These are phyloP conservation scores for Amanita exitialis DNA, from an alignment of 768 basidiomycete genomes.

Conservation along the genomic window DNA sequence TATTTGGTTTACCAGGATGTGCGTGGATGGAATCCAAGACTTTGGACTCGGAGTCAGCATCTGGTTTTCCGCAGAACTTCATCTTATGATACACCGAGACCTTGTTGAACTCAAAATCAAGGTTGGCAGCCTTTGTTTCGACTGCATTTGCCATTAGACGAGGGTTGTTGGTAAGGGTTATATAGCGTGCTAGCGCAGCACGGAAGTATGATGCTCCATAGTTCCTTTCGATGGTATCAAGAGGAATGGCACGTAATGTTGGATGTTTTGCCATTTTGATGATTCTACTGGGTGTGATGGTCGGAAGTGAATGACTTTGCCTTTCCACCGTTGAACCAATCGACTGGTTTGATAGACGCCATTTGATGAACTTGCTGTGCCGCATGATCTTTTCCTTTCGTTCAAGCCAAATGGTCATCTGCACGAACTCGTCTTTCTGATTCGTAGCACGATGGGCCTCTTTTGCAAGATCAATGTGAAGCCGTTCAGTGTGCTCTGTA, in stretches of 20 bases:
- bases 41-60: neutral
- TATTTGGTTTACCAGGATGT: neutral
- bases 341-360: neutral
- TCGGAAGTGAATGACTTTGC: neutral
- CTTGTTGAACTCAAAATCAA: neutral
- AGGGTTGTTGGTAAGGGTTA: neutral
- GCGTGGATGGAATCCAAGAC: neutral
- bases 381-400: neutral
- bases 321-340: neutral
- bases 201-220: neutral
- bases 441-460: neutral
- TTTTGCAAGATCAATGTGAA: neutral
- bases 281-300: neutral
- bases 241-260: neutral
- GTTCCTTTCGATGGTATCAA: neutral
- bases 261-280: constrained; percentile 1
- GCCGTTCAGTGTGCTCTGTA: constrained; percentile 4
- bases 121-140: neutral
- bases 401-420: constrained; percentile 4
- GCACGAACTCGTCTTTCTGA: neutral
- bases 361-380: neutral
- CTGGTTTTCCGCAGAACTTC: neutral
- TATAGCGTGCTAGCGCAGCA: neutral
- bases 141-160: neutral
- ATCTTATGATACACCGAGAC: neutral